These are phyloP conservation scores for Neurospora pannonica DNA, from an alignment of 495 filamentous ascomycete species.

Conservation along the genomic window DNA sequence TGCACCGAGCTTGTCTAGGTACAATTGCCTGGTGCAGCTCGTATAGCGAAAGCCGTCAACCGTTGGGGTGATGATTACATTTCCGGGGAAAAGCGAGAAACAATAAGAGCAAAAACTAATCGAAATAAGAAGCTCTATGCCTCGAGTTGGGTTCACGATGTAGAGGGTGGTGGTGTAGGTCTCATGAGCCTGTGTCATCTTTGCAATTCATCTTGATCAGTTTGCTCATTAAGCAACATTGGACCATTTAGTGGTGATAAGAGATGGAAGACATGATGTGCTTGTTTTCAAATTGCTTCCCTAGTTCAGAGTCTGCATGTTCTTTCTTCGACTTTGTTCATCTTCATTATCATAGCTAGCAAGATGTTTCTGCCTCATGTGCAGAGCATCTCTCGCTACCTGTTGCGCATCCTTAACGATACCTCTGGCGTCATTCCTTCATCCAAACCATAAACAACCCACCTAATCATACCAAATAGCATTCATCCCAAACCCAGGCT, in stretches of 20 bases:
- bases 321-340: background rate
- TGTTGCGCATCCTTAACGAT: background rate
- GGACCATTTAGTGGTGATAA: background rate
- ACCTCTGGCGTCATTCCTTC: background rate
- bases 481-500: conserved; percentile 84
- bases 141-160: no score
- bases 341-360: background rate
- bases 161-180: no score
- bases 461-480: conserved; percentile 77
- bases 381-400: background rate
- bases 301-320: no score
- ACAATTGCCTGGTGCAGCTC: no score
- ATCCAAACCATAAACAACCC: background rate
- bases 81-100: no score
- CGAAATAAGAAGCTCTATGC: no score
- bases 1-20: background rate
- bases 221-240: no score
- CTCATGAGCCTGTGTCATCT: no score
- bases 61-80: no score
- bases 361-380: background rate
- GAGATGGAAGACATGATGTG: background rate
- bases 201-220: no score
- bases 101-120: no score
- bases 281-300: background rate
- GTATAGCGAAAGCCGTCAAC: no score